phyloP scores from a whole-genome alignment of 2,329 filamentous ascomycete genomes.

The Orbilia oligospora region DNA sequence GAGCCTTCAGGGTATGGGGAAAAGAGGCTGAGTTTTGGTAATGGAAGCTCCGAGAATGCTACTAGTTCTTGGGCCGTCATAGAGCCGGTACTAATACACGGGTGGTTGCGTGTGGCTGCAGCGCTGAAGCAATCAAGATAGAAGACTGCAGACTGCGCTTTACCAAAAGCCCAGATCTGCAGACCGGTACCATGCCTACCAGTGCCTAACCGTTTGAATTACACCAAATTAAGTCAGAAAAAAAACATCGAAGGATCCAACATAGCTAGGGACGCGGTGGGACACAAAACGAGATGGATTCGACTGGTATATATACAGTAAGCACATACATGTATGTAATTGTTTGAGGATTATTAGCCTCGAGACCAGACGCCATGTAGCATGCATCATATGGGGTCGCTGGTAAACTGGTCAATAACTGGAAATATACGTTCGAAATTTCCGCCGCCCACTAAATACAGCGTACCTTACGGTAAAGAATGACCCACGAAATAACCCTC shows the following conservation, averaged over 20 bases:
- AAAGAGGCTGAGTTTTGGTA: not conserved
- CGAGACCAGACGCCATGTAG: no score
- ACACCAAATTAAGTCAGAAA: not conserved
- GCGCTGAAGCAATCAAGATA: conserved; percentile 11
- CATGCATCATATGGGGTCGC: no score
- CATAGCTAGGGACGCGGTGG: not conserved
- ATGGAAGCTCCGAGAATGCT: not conserved
- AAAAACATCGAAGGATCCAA: not conserved
- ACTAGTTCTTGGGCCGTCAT: not conserved
- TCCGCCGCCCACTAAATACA: no score
- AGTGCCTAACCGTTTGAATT: not conserved
- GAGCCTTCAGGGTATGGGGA: not conserved
- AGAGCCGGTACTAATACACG: not conserved
- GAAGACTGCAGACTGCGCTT: not conserved
- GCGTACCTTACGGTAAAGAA: no score
- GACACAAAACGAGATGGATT: no score
- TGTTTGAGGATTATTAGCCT: no score
- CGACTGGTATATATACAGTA: no score
- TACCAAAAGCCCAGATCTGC: not conserved
- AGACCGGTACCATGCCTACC: no score
- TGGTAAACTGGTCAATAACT: no score
- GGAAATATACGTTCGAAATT: no score
- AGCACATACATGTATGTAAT: no score
- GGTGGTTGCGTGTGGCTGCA: conserved; percentile 4
- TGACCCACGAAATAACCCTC: no score